Conservation (phyloP, 2,329 filamentous ascomycete species). For the Nemania sp. region DNA sequence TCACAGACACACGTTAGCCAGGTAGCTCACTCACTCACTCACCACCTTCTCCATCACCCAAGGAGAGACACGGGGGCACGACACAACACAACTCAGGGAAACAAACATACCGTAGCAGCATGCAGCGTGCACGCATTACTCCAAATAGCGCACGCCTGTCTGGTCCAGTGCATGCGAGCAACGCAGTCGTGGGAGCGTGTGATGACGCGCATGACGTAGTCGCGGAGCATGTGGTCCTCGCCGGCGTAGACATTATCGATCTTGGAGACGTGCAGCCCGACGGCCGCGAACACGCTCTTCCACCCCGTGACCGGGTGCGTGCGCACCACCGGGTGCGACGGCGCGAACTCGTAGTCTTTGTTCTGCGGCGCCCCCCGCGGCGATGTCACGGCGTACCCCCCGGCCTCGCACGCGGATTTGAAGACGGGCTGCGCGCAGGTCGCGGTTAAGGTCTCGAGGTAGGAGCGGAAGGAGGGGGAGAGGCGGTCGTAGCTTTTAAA, state of each 20-base stretch:
- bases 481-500: conserved; percentile 53
- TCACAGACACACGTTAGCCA: conserved; percentile 2
- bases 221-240: conserved; percentile 43
- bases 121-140: conserved; percentile 41
- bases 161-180: conserved; percentile 46
- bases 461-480: conserved; percentile 49
- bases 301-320: conserved; percentile 67
- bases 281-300: conserved; percentile 47
- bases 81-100: too few relatives aligned
- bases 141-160: conserved; percentile 46
- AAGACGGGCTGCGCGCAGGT: conserved; percentile 46
- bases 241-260: conserved; percentile 43
- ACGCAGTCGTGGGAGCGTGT: conserved; percentile 46
- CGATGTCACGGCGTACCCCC: conserved; percentile 46
- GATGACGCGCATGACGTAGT: conserved; percentile 42
- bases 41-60: too few relatives aligned
- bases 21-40: neutral
- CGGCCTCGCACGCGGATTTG: conserved; percentile 42
- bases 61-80: neutral
- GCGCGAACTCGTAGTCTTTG: conserved; percentile 50
- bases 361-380: conserved; percentile 56
- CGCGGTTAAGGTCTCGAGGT: conserved; percentile 52
- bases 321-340: conserved; percentile 59
- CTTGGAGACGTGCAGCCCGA: conserved; percentile 40
- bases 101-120: conserved; percentile 40